A percentile compares a stretch with the other conserved stretches of the same genome.
Evolutionary conservation across 352 stramenopile species (phyloP).

Genomic region (Pythium sp.): DNA sequence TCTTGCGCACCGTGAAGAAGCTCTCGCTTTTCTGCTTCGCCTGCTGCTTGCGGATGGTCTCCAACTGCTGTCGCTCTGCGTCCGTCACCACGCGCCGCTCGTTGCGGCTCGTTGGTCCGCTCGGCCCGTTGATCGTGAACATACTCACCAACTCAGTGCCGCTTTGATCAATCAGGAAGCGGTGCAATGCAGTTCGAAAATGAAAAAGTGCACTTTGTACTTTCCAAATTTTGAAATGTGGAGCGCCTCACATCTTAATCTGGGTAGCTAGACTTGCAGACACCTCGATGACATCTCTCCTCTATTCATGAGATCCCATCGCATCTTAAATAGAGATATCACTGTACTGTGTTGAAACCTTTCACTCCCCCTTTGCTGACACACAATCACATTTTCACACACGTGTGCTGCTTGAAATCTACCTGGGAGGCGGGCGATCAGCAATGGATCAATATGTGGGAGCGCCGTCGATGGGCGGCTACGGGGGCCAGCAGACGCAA

Average conservation of each 20-base stretch:
- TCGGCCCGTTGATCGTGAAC: conserved; percentile 79
- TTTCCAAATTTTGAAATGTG: neutral
- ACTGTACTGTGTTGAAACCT: neutral
- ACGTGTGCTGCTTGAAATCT: neutral
- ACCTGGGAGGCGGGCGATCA: neutral
- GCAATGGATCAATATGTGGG: conserved; percentile 13
- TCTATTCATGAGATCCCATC: neutral
- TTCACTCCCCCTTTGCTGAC: neutral
- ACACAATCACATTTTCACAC: neutral
- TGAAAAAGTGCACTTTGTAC: neutral
- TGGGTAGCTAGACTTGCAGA: conserved; percentile 3
- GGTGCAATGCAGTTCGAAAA: neutral
- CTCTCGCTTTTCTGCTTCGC: conserved; percentile 32
- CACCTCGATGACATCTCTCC: neutral
- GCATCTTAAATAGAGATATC: neutral
- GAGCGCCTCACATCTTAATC: conserved; percentile 4
- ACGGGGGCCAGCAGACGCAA: conserved; percentile 12
- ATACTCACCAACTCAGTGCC: conserved; percentile 23
- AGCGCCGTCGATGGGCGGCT: neutral
- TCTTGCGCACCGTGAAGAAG: conserved; percentile 35
- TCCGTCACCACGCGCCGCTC: conserved; percentile 47
- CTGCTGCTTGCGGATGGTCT: conserved; percentile 24
- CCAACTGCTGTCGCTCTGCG: conserved; percentile 22
- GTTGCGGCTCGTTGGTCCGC: conserved; percentile 51
- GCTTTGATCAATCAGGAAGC: neutral